Conservation (phyloP, 768 basidiomycete species). For the Albatrellus ellisii region DNA sequence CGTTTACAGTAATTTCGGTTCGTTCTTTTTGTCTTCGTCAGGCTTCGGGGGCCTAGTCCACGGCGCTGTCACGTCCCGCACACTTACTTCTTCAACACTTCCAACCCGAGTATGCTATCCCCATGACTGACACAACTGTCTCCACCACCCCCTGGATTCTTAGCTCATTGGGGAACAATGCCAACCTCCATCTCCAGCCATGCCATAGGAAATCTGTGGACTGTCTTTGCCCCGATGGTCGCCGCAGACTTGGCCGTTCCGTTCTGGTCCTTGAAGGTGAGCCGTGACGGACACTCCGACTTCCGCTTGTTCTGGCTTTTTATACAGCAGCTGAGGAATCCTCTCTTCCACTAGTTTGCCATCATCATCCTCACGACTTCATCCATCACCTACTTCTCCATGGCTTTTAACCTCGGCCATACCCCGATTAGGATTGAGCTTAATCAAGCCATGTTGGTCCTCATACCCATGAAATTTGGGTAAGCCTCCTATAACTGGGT, state of each 20-base stretch:
- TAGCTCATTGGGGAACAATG: slow-evolving; percentile 11
- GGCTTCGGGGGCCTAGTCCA: too few species aligned
- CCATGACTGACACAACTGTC: neutral
- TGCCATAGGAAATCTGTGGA: slow-evolving; percentile 42
- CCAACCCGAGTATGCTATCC: neutral
- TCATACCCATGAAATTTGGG: slow-evolving; percentile 29
- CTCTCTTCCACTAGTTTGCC: slow-evolving; percentile 37
- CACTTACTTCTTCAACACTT: neutral
- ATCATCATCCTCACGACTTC: slow-evolving; percentile 33
- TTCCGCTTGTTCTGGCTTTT: neutral
- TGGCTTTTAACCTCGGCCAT: slow-evolving; percentile 42
- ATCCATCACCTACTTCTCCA: slow-evolving; percentile 34
- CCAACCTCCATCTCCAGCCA: slow-evolving; percentile 25
- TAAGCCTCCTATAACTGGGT: slow-evolving; percentile 16
- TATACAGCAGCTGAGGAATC: slow-evolving; percentile 25
- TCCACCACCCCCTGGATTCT: neutral
- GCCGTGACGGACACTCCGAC: too few species aligned
- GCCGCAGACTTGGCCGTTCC: slow-evolving; percentile 26
- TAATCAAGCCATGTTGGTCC: slow-evolving; percentile 18
- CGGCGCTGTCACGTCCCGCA: too few species aligned
- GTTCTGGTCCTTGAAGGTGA: slow-evolving; percentile 23
- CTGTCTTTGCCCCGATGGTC: slow-evolving; percentile 38
- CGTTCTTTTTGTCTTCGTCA: neutral
- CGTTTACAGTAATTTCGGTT: too few species aligned
- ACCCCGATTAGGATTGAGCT: slow-evolving; percentile 34